Conservation (phyloP, 495 filamentous ascomycete species). For the Penicillium odoratum region DNA sequence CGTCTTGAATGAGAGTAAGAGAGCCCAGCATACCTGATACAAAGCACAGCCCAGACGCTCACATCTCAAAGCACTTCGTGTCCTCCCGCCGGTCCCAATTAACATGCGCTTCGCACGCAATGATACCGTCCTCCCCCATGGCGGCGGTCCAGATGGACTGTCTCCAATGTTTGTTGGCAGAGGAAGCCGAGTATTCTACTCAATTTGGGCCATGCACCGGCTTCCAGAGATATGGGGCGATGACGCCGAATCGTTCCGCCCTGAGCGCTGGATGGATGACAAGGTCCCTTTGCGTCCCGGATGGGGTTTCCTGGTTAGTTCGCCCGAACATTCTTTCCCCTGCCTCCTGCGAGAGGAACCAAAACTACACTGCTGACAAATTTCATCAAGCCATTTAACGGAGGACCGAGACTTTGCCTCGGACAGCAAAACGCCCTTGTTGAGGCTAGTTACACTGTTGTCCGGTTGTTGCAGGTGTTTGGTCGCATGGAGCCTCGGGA, state of each 20-base stretch:
- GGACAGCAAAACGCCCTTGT: not conserved
- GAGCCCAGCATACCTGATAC: slow-evolving; percentile 12
- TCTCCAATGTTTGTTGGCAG: slow-evolving; percentile 40
- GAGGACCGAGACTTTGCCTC: slow-evolving; percentile 1
- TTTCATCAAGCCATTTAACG: not conserved
- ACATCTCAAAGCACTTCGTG: slow-evolving; percentile 41
- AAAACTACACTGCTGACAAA: not conserved
- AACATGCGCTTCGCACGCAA: slow-evolving; percentile 47
- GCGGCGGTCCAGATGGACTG: slow-evolving; percentile 42
- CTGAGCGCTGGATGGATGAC: slow-evolving; percentile 56
- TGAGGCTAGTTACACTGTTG: not conserved
- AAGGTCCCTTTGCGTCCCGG: slow-evolving; percentile 18
- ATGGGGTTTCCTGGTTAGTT: slow-evolving; percentile 2
- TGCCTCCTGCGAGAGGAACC: not conserved
- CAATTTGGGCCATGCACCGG: slow-evolving; percentile 52
- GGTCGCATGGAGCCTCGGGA: not conserved
- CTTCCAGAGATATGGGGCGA: slow-evolving; percentile 49
- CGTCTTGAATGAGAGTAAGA: slow-evolving; percentile 47
- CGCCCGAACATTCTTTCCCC: not conserved
- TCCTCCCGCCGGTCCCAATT: slow-evolving; percentile 52
- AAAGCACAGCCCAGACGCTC: not conserved
- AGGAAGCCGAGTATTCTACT: slow-evolving; percentile 46
- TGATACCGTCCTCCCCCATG: slow-evolving; percentile 47
- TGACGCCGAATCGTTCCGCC: slow-evolving; percentile 53
- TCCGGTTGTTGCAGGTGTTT: not conserved